These are phyloP conservation scores for Fusarium irregulare DNA, from an alignment of 2,329 filamentous ascomycete species.

Conservation along the genomic window DNA sequence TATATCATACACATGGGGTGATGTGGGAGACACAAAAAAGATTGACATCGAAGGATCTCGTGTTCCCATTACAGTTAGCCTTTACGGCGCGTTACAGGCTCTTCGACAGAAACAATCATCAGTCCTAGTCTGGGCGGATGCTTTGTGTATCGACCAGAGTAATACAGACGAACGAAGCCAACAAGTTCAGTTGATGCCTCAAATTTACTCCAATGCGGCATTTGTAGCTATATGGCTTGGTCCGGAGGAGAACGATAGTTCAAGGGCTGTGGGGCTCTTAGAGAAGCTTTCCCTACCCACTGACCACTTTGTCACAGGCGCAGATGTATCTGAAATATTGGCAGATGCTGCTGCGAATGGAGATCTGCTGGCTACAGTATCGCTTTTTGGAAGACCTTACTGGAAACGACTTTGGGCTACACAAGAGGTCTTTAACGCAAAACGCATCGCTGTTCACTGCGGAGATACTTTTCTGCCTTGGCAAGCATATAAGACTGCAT, in stretches of 20 bases:
- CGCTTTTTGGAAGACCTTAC: constrained; percentile 23
- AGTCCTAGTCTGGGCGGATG: constrained; percentile 25
- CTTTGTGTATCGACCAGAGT: constrained; percentile 17
- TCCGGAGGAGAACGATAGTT: constrained; percentile 17
- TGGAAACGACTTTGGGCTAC: constrained; percentile 27
- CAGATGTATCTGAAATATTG: background rate
- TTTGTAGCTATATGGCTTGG: constrained; percentile 29
- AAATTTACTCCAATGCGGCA: constrained; percentile 17
- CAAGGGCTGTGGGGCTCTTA: background rate
- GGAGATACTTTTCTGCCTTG: constrained; percentile 8
- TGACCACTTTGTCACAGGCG: background rate
- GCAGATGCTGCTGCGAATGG: constrained; percentile 1
- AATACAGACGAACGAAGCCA: constrained; percentile 1
- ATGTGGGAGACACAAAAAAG: constrained; percentile 10
- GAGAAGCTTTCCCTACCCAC: background rate
- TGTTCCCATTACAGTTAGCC: constrained; percentile 3
- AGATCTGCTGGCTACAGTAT: constrained; percentile 14
- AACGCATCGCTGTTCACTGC: constrained; percentile 14
- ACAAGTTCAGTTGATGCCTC: constrained; percentile 23
- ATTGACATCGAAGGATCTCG: constrained; percentile 14
- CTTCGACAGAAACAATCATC: constrained; percentile 7
- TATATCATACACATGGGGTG: constrained; percentile 30
- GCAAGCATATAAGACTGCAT: constrained; percentile 9
- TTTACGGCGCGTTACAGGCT: constrained; percentile 11
- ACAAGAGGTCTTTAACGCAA: constrained; percentile 29